A percentile compares a stretch with the other conserved stretches of the same genome.
Conservation (phyloP, 2,329 filamentous ascomycete species). For the Camillea tinctor region DNA sequence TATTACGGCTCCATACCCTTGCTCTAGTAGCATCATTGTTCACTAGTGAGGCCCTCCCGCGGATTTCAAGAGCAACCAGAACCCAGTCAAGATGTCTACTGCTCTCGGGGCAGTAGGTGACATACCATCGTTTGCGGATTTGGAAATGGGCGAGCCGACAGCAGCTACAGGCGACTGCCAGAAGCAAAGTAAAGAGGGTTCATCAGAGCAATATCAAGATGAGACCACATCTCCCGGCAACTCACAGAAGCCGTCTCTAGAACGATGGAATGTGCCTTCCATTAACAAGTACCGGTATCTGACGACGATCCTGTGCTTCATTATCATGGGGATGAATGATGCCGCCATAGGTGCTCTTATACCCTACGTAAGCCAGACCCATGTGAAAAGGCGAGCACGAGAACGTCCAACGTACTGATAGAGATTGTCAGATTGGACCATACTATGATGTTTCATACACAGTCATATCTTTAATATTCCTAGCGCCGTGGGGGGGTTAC, state of each 20-base stretch:
- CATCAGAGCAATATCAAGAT: neutral
- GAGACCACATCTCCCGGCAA: neutral
- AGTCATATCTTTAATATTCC: conserved; percentile 64
- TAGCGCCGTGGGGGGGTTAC: conserved; percentile 67
- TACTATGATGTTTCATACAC: conserved; percentile 64
- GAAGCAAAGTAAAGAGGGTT: neutral
- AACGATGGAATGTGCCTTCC: conserved; percentile 4
- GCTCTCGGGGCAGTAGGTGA: neutral
- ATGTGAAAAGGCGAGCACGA: neutral
- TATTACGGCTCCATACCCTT: neutral
- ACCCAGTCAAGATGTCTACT: neutral
- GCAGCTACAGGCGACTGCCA: neutral
- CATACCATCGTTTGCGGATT: neutral
- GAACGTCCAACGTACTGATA: neutral
- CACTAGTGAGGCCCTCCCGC: neutral
- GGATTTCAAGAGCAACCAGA: neutral
- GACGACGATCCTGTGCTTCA: conserved; percentile 3
- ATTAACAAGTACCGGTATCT: conserved; percentile 8
- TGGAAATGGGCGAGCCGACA: neutral
- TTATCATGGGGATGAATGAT: conserved; percentile 13
- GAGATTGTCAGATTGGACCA: conserved; percentile 5
- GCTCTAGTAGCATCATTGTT: neutral
- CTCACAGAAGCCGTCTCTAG: neutral
- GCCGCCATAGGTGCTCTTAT: conserved; percentile 8
- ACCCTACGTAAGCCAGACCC: conserved; percentile 1